Base-by-base conservation (phyloP, 2,329 filamentous ascomycete genomes). In the Microdochium bolleyi region DNA sequence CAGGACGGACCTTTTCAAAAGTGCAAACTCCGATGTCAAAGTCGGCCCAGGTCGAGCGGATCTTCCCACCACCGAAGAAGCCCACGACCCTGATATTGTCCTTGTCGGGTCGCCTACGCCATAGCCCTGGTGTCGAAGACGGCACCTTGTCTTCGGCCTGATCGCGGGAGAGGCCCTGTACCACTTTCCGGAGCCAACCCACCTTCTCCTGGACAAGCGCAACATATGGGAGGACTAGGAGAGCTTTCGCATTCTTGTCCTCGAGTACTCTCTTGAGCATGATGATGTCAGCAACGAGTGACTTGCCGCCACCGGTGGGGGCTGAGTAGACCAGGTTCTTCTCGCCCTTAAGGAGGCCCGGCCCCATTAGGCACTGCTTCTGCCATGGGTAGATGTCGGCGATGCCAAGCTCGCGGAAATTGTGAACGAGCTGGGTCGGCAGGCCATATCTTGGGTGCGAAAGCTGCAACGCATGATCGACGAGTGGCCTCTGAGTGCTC, bases 201-300 rank as follows among this genome's bases (percentile, higher is more conserved):
- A 89, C 77, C 64, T 91, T 91, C 65, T 92, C 88, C 63, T 91
- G 87, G 0, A 92, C 88, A 2, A 92, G 76, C 19, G 88, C 87
- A 57, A 91, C 86, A 67, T 89, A 92, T 0, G 88, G 88, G 19
- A 91, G 73, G 21, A 91, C 83, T 19, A 91, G 70, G 13, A 92
- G 76, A 2, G 85, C 86, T 58, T 90, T 91, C 53, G 82, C 76
- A 21, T 73, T 73, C 1, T 79, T 78, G 48, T 83, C 75, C 46
- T 80, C 76, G n/a, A 89, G 72, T 22, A 91, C 73, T 54, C 79
- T 78, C 63, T 86, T 89, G 51, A 91, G 70, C 80, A 91, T 87
- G 50, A 91, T 70, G 25, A 91, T 79, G 61, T 83, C 80, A 53
- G 87, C 87, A 49, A 90, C 85, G 13, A 91, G 74, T 8, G 85